A percentile compares a stretch with the other conserved stretches of the same genome.
Conservation (phyloP, 768 basidiomycete genomes). For the Calocera cornea region DNA sequence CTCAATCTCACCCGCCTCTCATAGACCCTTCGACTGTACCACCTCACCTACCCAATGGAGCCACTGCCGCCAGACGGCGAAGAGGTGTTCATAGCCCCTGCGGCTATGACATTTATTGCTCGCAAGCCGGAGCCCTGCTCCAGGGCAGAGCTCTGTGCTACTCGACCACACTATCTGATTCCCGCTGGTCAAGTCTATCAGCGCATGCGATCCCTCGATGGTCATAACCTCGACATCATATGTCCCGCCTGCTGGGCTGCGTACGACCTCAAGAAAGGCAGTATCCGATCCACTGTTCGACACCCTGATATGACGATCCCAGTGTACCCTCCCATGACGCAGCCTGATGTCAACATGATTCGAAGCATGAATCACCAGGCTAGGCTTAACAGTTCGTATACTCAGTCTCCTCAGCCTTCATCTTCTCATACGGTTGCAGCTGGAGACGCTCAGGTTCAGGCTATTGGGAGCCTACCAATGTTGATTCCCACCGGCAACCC, state of each 20-base stretch:
- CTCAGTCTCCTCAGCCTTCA: background rate
- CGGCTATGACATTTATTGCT: background rate
- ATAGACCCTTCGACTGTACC: too few species aligned
- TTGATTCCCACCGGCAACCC: too few species aligned
- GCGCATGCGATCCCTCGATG: background rate
- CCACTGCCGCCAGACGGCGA: too few species aligned
- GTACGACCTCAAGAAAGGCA: background rate
- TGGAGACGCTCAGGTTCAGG: background rate
- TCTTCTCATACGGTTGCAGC: background rate
- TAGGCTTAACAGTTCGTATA: background rate
- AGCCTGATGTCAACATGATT: background rate
- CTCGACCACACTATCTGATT: background rate
- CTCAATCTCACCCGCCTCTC: too few species aligned
- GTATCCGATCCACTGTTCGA: background rate
- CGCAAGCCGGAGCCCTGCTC: background rate
- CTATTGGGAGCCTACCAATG: background rate
- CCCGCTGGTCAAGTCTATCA: background rate
- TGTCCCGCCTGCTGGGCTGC: background rate
- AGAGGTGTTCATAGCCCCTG: background rate
- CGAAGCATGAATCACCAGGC: background rate
- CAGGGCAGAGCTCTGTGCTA: background rate
- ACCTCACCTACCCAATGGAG: too few species aligned
- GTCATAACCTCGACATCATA: background rate
- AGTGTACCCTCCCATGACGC: background rate
- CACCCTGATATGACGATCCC: background rate